These are phyloP conservation scores for Stachybotrys chartarum DNA, from an alignment of 2,329 filamentous ascomycete genomes.

Conservation along the genomic window DNA sequence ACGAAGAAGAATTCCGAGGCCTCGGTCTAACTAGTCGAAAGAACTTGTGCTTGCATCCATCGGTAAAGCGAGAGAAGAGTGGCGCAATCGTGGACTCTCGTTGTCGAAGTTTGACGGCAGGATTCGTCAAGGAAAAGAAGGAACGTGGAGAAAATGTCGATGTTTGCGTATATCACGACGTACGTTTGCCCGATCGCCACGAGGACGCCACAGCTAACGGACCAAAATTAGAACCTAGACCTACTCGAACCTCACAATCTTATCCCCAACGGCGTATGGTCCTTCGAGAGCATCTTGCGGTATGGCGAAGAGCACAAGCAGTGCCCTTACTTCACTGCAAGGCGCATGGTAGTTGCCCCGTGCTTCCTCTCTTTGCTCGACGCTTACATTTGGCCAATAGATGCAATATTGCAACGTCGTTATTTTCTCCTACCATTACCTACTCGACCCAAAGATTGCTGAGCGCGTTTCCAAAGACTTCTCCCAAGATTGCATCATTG, in stretches of 20 bases:
- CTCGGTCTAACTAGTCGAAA: constrained; percentile 93
- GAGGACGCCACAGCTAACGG: constrained; percentile 7
- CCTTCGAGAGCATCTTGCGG: constrained; percentile 76
- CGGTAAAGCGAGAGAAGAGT: constrained; percentile 93
- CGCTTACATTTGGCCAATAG: constrained; percentile 31
- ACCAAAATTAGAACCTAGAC: constrained; percentile 66
- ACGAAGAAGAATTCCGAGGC: constrained; percentile 86
- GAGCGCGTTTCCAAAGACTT: constrained; percentile 92
- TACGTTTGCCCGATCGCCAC: constrained; percentile 27
- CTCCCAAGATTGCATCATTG: constrained; percentile 96
- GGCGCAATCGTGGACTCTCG: constrained; percentile 90
- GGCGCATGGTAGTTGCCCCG: constrained; percentile 66
- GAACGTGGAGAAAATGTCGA: constrained; percentile 91
- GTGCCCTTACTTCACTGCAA: constrained; percentile 92
- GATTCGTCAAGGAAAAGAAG: constrained; percentile 97
- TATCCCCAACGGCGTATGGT: constrained; percentile 92
- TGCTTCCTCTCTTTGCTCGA: background rate
- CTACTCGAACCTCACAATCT: constrained; percentile 91
- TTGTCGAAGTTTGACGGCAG: constrained; percentile 89
- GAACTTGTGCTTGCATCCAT: constrained; percentile 92
- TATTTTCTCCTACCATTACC: constrained; percentile 98
- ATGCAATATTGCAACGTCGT: constrained; percentile 99
- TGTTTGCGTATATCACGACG: constrained; percentile 91
- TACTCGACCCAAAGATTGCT: constrained; percentile 95
- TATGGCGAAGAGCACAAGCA: constrained; percentile 96